Conservation (phyloP, 75 land plant genomes). For the Pinus taeda region DNA sequence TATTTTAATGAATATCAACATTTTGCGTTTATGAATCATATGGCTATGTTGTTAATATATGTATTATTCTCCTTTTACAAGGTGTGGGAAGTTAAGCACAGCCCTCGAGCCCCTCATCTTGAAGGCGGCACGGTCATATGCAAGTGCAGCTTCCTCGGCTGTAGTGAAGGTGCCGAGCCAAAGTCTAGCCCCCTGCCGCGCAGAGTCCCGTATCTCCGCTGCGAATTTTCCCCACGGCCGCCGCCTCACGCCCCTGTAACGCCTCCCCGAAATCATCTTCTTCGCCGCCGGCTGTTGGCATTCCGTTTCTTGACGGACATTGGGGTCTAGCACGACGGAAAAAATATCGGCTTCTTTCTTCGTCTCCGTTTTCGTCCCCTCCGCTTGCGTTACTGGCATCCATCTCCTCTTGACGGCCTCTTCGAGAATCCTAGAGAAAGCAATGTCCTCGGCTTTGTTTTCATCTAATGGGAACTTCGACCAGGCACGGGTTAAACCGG, state of each 20-base stretch:
- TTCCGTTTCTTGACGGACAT: not conserved
- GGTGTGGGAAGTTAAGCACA: slow-evolving; percentile 16
- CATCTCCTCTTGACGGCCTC: slow-evolving; percentile 22
- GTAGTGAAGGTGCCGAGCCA: slow-evolving; percentile 46
- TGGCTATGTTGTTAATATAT: too few species aligned
- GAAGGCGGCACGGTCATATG: slow-evolving; percentile 21
- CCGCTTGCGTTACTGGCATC: slow-evolving; percentile 13
- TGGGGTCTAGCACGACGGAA: not conserved
- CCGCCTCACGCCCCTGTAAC: slow-evolving; percentile 42
- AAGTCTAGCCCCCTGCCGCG: slow-evolving; percentile 31
- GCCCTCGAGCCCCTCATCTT: slow-evolving; percentile 22
- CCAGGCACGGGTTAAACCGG: not conserved
- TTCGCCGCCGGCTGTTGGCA: not conserved
- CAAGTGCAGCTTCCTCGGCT: slow-evolving; percentile 8
- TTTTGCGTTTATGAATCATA: too few species aligned
- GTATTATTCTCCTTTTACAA: not conserved
- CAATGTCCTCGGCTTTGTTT: slow-evolving; percentile 38
- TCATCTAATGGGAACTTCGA: slow-evolving; percentile 23
- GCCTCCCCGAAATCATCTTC: slow-evolving; percentile 11
- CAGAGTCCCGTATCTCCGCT: slow-evolving; percentile 47
- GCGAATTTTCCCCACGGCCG: slow-evolving; percentile 56
- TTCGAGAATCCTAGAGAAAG: slow-evolving; percentile 20
- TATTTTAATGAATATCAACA: too few species aligned
- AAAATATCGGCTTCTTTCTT: not conserved
- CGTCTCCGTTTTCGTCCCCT: not conserved